These are phyloP conservation scores for Yamadazyma friedrichii DNA, from an alignment of 1,139 yeast species.

Conservation along the genomic window DNA sequence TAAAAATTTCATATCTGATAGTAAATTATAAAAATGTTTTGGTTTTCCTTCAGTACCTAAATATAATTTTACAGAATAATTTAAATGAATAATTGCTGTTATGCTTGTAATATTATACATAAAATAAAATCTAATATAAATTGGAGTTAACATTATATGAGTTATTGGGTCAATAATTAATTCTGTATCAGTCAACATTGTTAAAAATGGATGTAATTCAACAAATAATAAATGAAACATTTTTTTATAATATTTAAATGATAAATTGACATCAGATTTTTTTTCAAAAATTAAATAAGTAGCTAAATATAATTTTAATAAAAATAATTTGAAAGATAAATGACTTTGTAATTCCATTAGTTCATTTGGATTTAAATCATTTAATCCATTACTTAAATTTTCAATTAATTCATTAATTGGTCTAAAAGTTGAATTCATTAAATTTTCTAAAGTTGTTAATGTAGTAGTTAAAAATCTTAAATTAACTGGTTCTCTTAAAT, in stretches of 20 bases:
- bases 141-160: slow-evolving; percentile 12
- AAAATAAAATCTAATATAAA: slow-evolving; percentile 13
- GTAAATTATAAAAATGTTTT: slow-evolving; percentile 10
- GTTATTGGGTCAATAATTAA: slow-evolving; percentile 11
- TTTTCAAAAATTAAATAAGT: slow-evolving; percentile 27
- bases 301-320: slow-evolving; percentile 23
- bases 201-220: slow-evolving; percentile 19
- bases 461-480: slow-evolving; percentile 8
- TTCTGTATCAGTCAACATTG: slow-evolving; percentile 6
- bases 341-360: slow-evolving; percentile 4
- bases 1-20: slow-evolving; percentile 7
- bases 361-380: slow-evolving; percentile 3
- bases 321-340: slow-evolving; percentile 17
- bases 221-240: slow-evolving; percentile 17
- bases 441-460: slow-evolving; percentile 12
- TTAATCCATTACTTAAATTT: background rate
- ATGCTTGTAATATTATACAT: slow-evolving; percentile 10
- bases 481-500: slow-evolving; percentile 11
- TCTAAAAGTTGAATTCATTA: slow-evolving; percentile 8
- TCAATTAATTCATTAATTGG: slow-evolving; percentile 7
- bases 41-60: slow-evolving; percentile 12
- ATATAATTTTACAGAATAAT: slow-evolving; percentile 11
- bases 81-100: slow-evolving; percentile 11
- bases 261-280: slow-evolving; percentile 17
- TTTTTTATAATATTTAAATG: slow-evolving; percentile 26